Evolutionary conservation across 352 stramenopile genomes (phyloP), one percentile per base, ranked within the genome.

Genomic region (Thraustochytrium sp.): DNA sequence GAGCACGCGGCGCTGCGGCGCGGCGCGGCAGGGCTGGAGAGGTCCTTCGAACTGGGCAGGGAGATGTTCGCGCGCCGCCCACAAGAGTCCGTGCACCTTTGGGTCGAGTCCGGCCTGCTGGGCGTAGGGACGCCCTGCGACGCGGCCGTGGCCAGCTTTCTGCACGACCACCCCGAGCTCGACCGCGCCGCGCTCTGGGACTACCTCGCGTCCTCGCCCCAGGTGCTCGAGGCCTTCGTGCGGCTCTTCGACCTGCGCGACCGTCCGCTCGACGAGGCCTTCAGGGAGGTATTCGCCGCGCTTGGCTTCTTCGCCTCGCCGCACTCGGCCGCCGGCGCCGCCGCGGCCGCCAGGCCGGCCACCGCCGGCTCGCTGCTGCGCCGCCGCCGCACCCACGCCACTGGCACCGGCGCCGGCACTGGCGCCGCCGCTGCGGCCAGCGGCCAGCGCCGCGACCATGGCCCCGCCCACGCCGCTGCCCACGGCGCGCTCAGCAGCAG

Each of bases 241-340:
- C 68, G 68, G 9, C 53, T 61, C 51, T 80, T 80, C 26, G 68
- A 80, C 51, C 26, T 72, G 1, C 31, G 31, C 21, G 31, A 80
- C 44, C 42, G 68, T 9, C 68, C 68, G 8, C 68, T 80, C n/a
- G 68, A 80, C 37, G 68, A 80, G 31, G 68, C 68, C 5, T n/a
- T 80, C 2, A 23, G 68, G n/a, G 68, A 80, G 2, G 31, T 80
- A 0, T 51, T 80, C 26, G 26, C 16, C 49, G 42, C 48, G 44
- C 34, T 80, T 29, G 48, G 68, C 46, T 11, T 61, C 46, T 8
- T 51, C 18, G 68, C 9, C 5, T 34, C 18, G 13, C 1, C 29
- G 40, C 65, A 23, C 36, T 64, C 23, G n/a, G 65, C 31, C 31
- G 65, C 9, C 42, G 5, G 23, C 34, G 2, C 11, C 65, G 42